These are phyloP conservation scores for Dendrobium chrysotoxum DNA, from an alignment of 106 monocot species.

Conservation along the genomic window DNA sequence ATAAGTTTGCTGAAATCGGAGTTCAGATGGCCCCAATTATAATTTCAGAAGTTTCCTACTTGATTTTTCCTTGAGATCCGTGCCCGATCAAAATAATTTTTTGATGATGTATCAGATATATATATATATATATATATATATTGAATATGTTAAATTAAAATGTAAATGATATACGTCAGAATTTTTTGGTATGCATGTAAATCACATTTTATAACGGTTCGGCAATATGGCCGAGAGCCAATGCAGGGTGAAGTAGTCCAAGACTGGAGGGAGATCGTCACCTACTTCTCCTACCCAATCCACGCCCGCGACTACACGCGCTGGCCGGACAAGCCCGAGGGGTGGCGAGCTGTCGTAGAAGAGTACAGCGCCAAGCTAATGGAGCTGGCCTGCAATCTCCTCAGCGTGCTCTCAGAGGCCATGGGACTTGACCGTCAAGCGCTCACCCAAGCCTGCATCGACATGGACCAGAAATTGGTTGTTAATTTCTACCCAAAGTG, in stretches of 20 bases:
- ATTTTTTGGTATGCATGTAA: too few species aligned
- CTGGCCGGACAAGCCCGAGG: slow-evolving; percentile 87
- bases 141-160: too few species aligned
- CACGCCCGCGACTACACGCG: slow-evolving; percentile 59
- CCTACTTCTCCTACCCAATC: slow-evolving; percentile 81
- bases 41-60: too few species aligned
- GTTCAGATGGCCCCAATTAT: too few species aligned
- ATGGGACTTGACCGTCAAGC: slow-evolving; percentile 78
- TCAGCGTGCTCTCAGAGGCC: slow-evolving; percentile 77
- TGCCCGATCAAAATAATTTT: too few species aligned
- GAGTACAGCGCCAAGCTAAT: slow-evolving; percentile 65
- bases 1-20: too few species aligned
- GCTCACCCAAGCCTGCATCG: slow-evolving; percentile 61
- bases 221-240: too few species aligned
- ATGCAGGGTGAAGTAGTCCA: slow-evolving; percentile 57
- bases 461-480: slow-evolving; percentile 92
- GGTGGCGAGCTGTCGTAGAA: slow-evolving; percentile 58
- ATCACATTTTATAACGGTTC: too few species aligned
- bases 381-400: slow-evolving; percentile 58
- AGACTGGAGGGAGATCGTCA: slow-evolving; percentile 94
- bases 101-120: too few species aligned
- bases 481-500: slow-evolving; percentile 91
- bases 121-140: too few species aligned
- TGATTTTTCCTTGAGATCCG: too few species aligned
- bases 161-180: too few species aligned